A percentile compares a stretch with the other conserved stretches of the same genome.
phyloP scores from a whole-genome alignment of 345 rosid genomes.

The Hibiscus mutabilis region DNA sequence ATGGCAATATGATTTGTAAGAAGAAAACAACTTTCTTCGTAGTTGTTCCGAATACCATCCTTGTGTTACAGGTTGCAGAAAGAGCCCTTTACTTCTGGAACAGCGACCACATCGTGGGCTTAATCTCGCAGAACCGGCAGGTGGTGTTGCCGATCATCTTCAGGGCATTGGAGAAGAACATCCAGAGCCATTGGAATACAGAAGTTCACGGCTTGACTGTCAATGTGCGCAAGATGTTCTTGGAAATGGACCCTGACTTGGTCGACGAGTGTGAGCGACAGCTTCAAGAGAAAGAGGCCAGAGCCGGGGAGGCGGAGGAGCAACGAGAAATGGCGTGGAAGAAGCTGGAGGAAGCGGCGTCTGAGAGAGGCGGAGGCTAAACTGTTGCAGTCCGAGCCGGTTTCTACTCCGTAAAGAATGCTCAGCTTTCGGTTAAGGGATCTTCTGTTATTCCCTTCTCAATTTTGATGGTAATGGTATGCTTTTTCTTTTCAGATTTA shows the following conservation, averaged over 20 bases:
- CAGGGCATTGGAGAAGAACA: slow-evolving; percentile 72
- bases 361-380: slow-evolving; percentile 24
- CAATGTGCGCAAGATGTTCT: slow-evolving; percentile 71
- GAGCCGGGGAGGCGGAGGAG: slow-evolving; percentile 52
- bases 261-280: slow-evolving; percentile 71
- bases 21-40: neutral
- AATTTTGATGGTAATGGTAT: slow-evolving; percentile 30
- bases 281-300: slow-evolving; percentile 53
- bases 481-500: slow-evolving; percentile 5
- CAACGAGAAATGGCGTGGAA: slow-evolving; percentile 67
- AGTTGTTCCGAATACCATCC: slow-evolving; percentile 6
- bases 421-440: slow-evolving; percentile 10
- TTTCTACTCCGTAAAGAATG: slow-evolving; percentile 5
- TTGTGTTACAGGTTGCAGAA: slow-evolving; percentile 70
- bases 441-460: slow-evolving; percentile 9
- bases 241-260: slow-evolving; percentile 74
- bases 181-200: slow-evolving; percentile 73
- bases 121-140: slow-evolving; percentile 62
- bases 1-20: too few species aligned
- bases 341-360: slow-evolving; percentile 66
- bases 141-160: slow-evolving; percentile 67
- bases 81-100: slow-evolving; percentile 90
- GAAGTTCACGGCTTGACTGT: slow-evolving; percentile 75
- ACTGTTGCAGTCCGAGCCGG: neutral
- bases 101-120: slow-evolving; percentile 71